phyloP scores from a whole-genome alignment of 192 early-diverging fungal genomes.

The Coemansia biformis region DNA sequence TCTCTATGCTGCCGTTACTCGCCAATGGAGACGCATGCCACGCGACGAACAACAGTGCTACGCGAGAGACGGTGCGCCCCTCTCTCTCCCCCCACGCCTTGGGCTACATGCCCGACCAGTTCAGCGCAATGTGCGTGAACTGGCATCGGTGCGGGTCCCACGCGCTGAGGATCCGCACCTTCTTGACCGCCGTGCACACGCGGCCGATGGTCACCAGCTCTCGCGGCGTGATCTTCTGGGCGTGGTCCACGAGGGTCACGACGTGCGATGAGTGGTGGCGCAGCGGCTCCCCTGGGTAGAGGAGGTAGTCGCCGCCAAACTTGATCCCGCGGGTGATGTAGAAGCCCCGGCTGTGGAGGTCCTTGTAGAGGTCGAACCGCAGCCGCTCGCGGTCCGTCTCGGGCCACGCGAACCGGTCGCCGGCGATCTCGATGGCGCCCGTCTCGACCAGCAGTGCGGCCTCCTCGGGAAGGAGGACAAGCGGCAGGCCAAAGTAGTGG shows the following conservation, averaged over 20 bases:
- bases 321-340: slow-evolving; percentile 70
- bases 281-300: slow-evolving; percentile 63
- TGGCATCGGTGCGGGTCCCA: slow-evolving; percentile 11
- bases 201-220: slow-evolving; percentile 59
- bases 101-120: slow-evolving; percentile 34
- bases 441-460: slow-evolving; percentile 50
- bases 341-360: slow-evolving; percentile 60
- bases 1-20: neutral
- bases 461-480: slow-evolving; percentile 70
- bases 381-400: slow-evolving; percentile 18
- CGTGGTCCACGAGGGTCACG: slow-evolving; percentile 44
- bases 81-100: neutral
- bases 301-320: slow-evolving; percentile 83
- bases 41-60: neutral
- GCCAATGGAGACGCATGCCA: neutral
- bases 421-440: slow-evolving; percentile 12
- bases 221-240: slow-evolving; percentile 33
- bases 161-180: slow-evolving; percentile 58
- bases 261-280: slow-evolving; percentile 65
- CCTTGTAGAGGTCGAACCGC: slow-evolving; percentile 53
- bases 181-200: slow-evolving; percentile 70
- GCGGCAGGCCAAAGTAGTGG: slow-evolving; percentile 66
- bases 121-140: slow-evolving; percentile 30
- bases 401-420: slow-evolving; percentile 44
- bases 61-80: too few species aligned